Percentiles rank a stretch among this genome's conserved stretches.
Conservation (phyloP, 768 basidiomycete genomes). For the Hypsizygus marmoreus region DNA sequence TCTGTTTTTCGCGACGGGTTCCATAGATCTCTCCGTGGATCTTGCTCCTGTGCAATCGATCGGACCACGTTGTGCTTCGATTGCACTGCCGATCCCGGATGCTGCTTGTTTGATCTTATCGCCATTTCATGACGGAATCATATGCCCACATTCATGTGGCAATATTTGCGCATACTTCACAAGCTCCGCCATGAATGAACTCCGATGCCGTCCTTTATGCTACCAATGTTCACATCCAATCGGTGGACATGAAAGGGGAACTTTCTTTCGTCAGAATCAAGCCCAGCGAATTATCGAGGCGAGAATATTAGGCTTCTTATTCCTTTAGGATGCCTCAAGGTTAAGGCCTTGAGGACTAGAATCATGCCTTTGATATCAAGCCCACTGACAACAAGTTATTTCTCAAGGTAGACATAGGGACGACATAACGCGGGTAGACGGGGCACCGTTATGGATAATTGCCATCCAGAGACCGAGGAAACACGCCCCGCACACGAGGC, state of each 20-base stretch:
- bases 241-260: not conserved
- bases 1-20: slow-evolving; percentile 3
- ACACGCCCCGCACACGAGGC: slow-evolving; percentile 14
- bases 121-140: not conserved
- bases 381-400: not conserved
- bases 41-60: slow-evolving; percentile 12
- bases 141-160: not conserved
- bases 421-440: slow-evolving; percentile 4
- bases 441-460: slow-evolving; percentile 5
- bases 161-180: not conserved
- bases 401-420: slow-evolving; percentile 6
- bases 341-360: slow-evolving; percentile 9
- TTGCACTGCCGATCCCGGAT: slow-evolving; percentile 1
- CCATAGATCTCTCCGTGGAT: slow-evolving; percentile 10
- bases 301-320: not conserved
- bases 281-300: not conserved
- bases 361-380: slow-evolving; percentile 2
- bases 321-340: slow-evolving; percentile 3
- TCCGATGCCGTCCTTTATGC: not conserved
- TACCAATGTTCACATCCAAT: not conserved
- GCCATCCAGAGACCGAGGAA: not conserved
- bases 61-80: slow-evolving; percentile 1
- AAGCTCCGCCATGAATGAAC: not conserved
- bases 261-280: not conserved
- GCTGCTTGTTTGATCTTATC: slow-evolving; percentile 7